Evolutionary conservation across 345 rosid species (phyloP), one percentile per base, ranked within the genome.

Genomic region (Bruguiera gymnorhiza): DNA sequence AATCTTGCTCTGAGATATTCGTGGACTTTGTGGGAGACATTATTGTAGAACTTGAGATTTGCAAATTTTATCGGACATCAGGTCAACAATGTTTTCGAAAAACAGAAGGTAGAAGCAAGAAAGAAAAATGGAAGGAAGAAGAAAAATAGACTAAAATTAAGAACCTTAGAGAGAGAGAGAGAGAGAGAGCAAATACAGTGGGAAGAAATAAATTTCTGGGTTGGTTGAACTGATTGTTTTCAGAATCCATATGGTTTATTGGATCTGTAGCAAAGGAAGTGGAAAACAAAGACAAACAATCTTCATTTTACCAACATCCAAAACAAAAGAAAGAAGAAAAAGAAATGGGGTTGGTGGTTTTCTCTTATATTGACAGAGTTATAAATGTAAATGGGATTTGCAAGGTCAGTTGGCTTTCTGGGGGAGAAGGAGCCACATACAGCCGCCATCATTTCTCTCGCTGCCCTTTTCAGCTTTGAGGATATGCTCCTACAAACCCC

Each of bases 351-450:
- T 37, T 36, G 39, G 6, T 6, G 8, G 8, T 36, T 27, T 36
- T 16, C 48, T 64, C 83, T 79, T 84, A 83, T 86, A 57, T 67
- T 67, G 71, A 70, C 30, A 27, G 59, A 64, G 69, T 66, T 36
- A 36, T 64, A 30, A 57, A 60, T 36, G 68, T 67, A 61, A 70
- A 52, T 43, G 27, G 75, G 77, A 66, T 69, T 74, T 20, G 59
- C 74, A 26, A 67, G 82, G 70, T 85, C 31, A 55, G 83, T 68
- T 61, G 83, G 63, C 62, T 16, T 54, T 39, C 71, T 78, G 23
- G 81, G 73, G 68, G 87, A 86, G 85, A 87, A 86, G 73, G 90
- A 86, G 65, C 84, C 87, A 37, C 93, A 92, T 21, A 89, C 97
- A 65, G 90, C 92, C 5, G 32, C 5, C 8, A 82, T 86, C 80